These are phyloP conservation scores for Cenchrus americanus DNA, from an alignment of 176 grass and related monocot genomes.

Conservation along the genomic window DNA sequence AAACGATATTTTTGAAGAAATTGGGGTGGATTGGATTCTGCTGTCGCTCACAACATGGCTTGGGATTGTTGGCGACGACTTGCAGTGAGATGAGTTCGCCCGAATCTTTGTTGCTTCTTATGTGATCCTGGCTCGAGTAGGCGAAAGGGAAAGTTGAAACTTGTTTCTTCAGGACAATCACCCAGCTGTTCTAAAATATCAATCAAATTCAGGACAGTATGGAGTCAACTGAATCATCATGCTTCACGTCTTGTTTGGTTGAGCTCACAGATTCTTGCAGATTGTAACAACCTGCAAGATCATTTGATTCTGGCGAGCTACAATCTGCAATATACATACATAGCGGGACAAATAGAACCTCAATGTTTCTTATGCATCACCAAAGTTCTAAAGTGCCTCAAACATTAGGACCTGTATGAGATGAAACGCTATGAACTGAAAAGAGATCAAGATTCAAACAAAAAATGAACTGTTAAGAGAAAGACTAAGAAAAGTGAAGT, in stretches of 20 bases:
- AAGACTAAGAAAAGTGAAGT: no score
- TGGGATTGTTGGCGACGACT: not conserved
- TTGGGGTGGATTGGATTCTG: not conserved
- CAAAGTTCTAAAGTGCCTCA: not conserved
- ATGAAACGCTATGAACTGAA: not conserved
- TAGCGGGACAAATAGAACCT: no score
- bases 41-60: not conserved
- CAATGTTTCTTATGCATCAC: no score
- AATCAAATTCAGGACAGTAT: not conserved
- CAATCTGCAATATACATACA: no score
- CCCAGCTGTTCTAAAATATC: not conserved
- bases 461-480: not conserved
- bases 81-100: not conserved
- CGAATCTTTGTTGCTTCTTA: not conserved
- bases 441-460: not conserved
- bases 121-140: not conserved
- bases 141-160: not conserved
- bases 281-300: no score
- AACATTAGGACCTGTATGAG: not conserved
- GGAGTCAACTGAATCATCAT: not conserved
- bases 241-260: not conserved
- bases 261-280: not conserved
- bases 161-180: not conserved
- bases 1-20: constrained; percentile 42
- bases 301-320: no score